phyloP scores from a whole-genome alignment of 2,329 filamentous ascomycete species.

The Dendryphion nanum region DNA sequence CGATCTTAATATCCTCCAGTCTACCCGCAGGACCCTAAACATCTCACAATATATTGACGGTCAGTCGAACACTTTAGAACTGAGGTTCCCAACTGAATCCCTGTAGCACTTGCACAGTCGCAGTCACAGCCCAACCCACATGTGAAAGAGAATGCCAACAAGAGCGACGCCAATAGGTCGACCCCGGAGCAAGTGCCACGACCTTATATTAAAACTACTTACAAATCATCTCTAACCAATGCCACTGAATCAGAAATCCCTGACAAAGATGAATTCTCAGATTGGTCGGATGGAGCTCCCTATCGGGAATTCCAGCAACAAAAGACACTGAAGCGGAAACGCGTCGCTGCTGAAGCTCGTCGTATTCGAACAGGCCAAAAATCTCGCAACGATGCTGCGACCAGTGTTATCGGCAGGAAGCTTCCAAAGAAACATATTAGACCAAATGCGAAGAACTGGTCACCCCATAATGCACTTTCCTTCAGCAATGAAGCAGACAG shows the following conservation, averaged over 20 bases:
- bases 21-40: slow-evolving; percentile 30
- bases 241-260: too few species aligned
- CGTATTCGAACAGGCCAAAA: slow-evolving; percentile 49
- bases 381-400: slow-evolving; percentile 43
- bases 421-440: slow-evolving; percentile 21
- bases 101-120: not conserved
- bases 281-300: slow-evolving; percentile 54
- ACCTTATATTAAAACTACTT: not conserved
- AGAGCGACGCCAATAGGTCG: not conserved
- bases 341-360: slow-evolving; percentile 48
- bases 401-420: slow-evolving; percentile 43
- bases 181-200: not conserved
- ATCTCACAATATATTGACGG: slow-evolving; percentile 35
- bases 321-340: slow-evolving; percentile 54
- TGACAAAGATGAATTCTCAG: slow-evolving; percentile 49
- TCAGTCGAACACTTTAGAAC: slow-evolving; percentile 9
- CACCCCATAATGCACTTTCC: too few species aligned
- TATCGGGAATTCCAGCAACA: slow-evolving; percentile 66
- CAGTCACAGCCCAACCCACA: not conserved
- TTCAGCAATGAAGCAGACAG: not conserved
- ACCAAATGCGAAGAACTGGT: slow-evolving; percentile 31
- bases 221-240: too few species aligned
- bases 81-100: not conserved
- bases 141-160: not conserved
- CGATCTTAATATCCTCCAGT: slow-evolving; percentile 41